Evolutionary conservation across 495 filamentous ascomycete genomes (phyloP).

Genomic region (Penicillium malachiteum): DNA sequence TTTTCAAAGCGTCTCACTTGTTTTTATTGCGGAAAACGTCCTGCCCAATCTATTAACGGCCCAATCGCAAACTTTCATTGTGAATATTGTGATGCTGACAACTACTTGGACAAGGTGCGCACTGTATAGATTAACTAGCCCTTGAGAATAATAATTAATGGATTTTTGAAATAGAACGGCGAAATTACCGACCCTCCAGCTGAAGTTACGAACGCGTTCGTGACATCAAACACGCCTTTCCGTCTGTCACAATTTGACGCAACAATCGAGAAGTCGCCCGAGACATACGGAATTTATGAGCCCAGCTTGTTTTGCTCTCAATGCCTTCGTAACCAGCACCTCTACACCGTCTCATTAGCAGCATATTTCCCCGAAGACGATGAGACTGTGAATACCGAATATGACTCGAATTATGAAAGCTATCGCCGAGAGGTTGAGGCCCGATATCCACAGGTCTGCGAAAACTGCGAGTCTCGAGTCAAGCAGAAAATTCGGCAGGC

Average conservation of each 20-base stretch:
- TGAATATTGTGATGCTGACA: constrained; percentile 72
- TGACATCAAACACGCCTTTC: constrained; percentile 30
- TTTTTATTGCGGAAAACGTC: constrained; percentile 73
- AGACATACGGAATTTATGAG: constrained; percentile 22
- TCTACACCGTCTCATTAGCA: constrained; percentile 65
- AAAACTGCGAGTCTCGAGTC: constrained; percentile 67
- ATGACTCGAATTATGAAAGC: constrained; percentile 54
- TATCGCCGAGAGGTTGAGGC: constrained; percentile 67
- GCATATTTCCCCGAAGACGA: constrained; percentile 68
- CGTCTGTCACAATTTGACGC: constrained; percentile 24
- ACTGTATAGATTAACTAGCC: background rate
- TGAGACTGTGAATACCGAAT: constrained; percentile 60
- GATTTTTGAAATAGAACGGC: constrained; percentile 52
- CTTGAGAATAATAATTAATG: background rate
- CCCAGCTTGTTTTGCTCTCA: constrained; percentile 68
- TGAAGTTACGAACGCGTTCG: constrained; percentile 40
- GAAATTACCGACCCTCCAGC: constrained; percentile 85
- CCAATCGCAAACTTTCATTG: constrained; percentile 64
- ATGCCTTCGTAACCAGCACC: constrained; percentile 79
- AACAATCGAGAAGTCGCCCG: too few relatives aligned
- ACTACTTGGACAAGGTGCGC: constrained; percentile 69
- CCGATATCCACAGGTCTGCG: constrained; percentile 82
- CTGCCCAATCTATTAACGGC: constrained; percentile 52
- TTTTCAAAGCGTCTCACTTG: constrained; percentile 58
- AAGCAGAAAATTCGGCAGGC: constrained; percentile 62